Evolutionary conservation across 1,284 basidiomycete genomes (phyloP), one percentile per base, ranked within the genome.

Genomic region (Apiotrichum veenhuisii): DNA sequence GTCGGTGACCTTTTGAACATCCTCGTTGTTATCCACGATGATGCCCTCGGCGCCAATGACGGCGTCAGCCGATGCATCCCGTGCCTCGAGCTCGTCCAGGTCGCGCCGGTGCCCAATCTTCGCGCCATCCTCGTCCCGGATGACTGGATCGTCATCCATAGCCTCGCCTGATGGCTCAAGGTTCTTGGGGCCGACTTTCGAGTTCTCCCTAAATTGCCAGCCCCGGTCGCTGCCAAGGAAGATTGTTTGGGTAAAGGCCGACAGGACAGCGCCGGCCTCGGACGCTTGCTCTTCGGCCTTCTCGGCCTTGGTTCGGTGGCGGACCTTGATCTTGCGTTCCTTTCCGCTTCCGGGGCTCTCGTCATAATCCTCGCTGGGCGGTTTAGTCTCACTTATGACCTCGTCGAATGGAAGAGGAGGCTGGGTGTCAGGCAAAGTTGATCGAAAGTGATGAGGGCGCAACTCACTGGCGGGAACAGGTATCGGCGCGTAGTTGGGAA

Each of bases 381-480:
- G 45, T 17, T 47, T 30, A 7, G 45, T 47, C 30, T n/a, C 47
- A n/a, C 37, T 38, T 8, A 38, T 17, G 15, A 12, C 37, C 12
- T 36, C 12, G 34, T 14, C 12, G n/a, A 20, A 30, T 8, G 25
- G 27, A 22, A 30, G 45, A 15, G 17, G 17, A 34, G 15, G 10
- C 43, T 18, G 43, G 8, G 18, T 37, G 47, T 12, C 15, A 20
- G 34, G 36, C 23, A 3, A 3, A 20, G 22, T 3, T 5, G 34
- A 20, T 17, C n/a, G n/a, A n/a, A n/a, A n/a, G n/a, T n/a, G n/a
- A n/a, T n/a, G n/a, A n/a, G n/a, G n/a, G n/a, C n/a, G 7, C 25
- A 14, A 59, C 64, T 52, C 54, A 71, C 80, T n/a, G 80, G 78
- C 5, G 82, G 83, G 73, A 84, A 84, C 27, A 83, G 72, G 34